Percentiles rank a stretch among this genome's conserved stretches.
Conservation (phyloP, 805 yeast species). For the Metschnikowia borealis region DNA sequence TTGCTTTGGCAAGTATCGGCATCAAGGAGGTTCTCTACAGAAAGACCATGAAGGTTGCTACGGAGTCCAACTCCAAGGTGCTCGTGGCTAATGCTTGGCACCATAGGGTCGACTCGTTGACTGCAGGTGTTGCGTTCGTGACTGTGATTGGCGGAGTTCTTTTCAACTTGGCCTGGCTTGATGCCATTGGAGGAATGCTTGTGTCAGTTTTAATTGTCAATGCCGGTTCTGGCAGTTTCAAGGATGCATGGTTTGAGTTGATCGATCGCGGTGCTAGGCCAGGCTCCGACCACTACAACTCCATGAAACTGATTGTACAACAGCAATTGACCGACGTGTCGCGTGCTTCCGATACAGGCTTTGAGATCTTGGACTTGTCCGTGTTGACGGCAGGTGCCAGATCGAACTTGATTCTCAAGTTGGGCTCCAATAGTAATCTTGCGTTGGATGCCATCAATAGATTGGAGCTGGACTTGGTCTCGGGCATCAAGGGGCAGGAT, state of each 20-base stretch:
- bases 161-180: constrained; percentile 76
- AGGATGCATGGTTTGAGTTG: constrained; percentile 67
- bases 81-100: constrained; percentile 98
- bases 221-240: constrained; percentile 79
- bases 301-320: constrained; percentile 39
- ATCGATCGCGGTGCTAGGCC: constrained; percentile 65
- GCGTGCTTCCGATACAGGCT: constrained; percentile 27
- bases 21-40: constrained; percentile 86
- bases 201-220: constrained; percentile 78
- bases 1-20: constrained; percentile 83
- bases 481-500: constrained; percentile 12
- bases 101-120: constrained; percentile 90
- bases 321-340: constrained; percentile 21
- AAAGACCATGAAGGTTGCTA: constrained; percentile 79
- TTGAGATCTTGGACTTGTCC: constrained; percentile 38
- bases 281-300: constrained; percentile 46
- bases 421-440: constrained; percentile 24
- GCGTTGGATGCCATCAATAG: constrained; percentile 7
- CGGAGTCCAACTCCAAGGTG: constrained; percentile 76
- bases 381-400: constrained; percentile 59
- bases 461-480: constrained; percentile 15
- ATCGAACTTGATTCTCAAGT: constrained; percentile 35
- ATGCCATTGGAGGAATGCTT: constrained; percentile 85
- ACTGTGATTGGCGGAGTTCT: constrained; percentile 85
- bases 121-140: constrained; percentile 83